Percentiles rank a stretch among this genome's conserved stretches.
These are phyloP conservation scores for Cercospora sp. DNA, from an alignment of 2,329 filamentous ascomycete genomes.

Conservation along the genomic window DNA sequence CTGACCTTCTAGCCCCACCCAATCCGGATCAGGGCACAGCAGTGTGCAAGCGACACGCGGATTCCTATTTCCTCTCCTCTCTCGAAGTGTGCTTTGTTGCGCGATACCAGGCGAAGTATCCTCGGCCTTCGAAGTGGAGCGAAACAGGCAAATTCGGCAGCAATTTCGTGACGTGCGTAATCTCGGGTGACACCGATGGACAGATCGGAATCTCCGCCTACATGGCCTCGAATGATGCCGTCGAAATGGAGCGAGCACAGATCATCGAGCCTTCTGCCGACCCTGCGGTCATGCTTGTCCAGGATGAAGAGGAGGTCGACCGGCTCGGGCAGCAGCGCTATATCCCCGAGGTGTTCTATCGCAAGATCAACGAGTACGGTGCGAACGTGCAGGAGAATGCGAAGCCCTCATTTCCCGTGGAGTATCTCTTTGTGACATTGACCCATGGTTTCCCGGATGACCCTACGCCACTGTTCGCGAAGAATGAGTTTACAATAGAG, in stretches of 20 bases:
- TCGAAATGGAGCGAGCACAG: slow-evolving; percentile 95
- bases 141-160: slow-evolving; percentile 92
- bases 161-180: slow-evolving; percentile 93
- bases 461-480: slow-evolving; percentile 69
- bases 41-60: slow-evolving; percentile 90
- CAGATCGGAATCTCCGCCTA: slow-evolving; percentile 89
- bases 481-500: slow-evolving; percentile 81
- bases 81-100: slow-evolving; percentile 89
- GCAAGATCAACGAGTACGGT: slow-evolving; percentile 92
- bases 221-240: slow-evolving; percentile 90
- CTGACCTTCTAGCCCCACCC: slow-evolving; percentile 72
- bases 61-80: slow-evolving; percentile 92
- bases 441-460: slow-evolving; percentile 84
- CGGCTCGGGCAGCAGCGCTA: slow-evolving; percentile 70
- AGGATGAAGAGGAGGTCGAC: slow-evolving; percentile 84
- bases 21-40: slow-evolving; percentile 80
- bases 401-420: slow-evolving; percentile 92
- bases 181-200: slow-evolving; percentile 88
- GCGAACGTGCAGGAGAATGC: slow-evolving; percentile 96
- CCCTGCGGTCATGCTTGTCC: slow-evolving; percentile 89
- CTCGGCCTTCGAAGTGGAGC: slow-evolving; percentile 93
- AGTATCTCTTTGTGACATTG: slow-evolving; percentile 92
- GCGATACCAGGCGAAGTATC: slow-evolving; percentile 81
- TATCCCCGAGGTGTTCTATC: slow-evolving; percentile 96
- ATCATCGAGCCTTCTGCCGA: slow-evolving; percentile 95